Evolutionary conservation across 768 basidiomycete species (phyloP), one percentile per base, ranked within the genome.

Genomic region (Baorangia bicolor): DNA sequence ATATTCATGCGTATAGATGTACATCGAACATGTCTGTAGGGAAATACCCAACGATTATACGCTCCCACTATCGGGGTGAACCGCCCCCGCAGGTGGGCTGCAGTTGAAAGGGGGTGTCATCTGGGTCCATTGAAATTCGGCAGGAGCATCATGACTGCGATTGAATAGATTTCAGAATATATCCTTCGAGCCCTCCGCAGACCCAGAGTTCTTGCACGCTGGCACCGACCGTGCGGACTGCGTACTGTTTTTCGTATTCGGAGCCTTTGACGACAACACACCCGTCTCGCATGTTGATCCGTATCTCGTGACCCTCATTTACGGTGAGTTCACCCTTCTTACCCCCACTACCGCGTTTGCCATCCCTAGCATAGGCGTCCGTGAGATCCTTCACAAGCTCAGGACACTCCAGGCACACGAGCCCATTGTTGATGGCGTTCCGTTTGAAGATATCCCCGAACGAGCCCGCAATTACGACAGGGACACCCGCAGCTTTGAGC

Each of bases 401-500:
- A 0, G 96, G 95, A 55, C 85, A 89, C 74, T 98, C 96, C 42
- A 98, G 73, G 68, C 97, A 97, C 48, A 99, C 92, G 7, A 99
- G 79, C 11, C 94, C 96, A 69, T 99, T 98, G 76, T 99, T 99
- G 76, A 98, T 98, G 18, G 94, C 90, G 72, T 99, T 99, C 31
- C 97, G 86, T 78, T 98, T 98, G 82, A 97, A 99, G 66, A 98
- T 98, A 71, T 99, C 97, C 11, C 97, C 96, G 63, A 99, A 99
- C 30, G 94, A 97, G 33, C 95, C 97, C n/a, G 94, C 94, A 55
- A 99, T 81, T 52, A 99, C 94, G 47, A 97, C 77, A 5, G 94
- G 93, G 5, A 99, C 75, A 16, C 97, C 96, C 0, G 96, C 92
- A 8, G 94, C 84, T 69, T 94, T 94, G 59, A 99, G 86, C 2